A percentile compares a stretch with the other conserved stretches of the same genome.
Conservation (phyloP, 495 filamentous ascomycete species). For the Penicillium steckii region DNA sequence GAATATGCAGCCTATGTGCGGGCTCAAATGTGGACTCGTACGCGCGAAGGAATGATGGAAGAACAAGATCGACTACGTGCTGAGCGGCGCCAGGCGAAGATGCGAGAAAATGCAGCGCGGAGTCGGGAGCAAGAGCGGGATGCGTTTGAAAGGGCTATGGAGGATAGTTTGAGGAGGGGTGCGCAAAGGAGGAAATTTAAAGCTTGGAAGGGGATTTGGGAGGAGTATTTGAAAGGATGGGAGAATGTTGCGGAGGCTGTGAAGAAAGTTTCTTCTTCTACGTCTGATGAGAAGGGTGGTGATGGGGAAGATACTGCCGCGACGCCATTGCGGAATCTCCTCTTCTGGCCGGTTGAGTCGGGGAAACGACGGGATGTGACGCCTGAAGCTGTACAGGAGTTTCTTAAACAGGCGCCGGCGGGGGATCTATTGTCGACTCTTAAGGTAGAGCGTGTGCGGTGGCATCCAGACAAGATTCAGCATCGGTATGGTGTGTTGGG, state of each 20-base stretch:
- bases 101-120: conserved; percentile 38
- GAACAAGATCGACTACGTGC: conserved; percentile 63
- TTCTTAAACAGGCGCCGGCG: conserved; percentile 55
- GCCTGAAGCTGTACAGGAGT: conserved; percentile 59
- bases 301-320: background rate
- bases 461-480: conserved; percentile 99
- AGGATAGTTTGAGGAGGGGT: conserved; percentile 52
- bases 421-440: conserved; percentile 55
- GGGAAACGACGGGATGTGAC: conserved; percentile 60
- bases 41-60: conserved; percentile 60
- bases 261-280: background rate
- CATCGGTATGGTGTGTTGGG: conserved; percentile 72
- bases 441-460: conserved; percentile 84
- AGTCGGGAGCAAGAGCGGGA: conserved; percentile 30
- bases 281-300: background rate
- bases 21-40: conserved; percentile 89
- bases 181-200: conserved; percentile 47
- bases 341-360: conserved; percentile 78
- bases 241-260: conserved; percentile 47
- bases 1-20: conserved; percentile 86
- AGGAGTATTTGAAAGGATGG: conserved; percentile 63
- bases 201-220: conserved; percentile 58
- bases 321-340: conserved; percentile 36
- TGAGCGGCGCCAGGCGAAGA: conserved; percentile 48
- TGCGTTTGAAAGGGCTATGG: conserved; percentile 45